Evolutionary conservation across 2,329 filamentous ascomycete species (phyloP).

Genomic region (Colletotrichum viniferum): DNA sequence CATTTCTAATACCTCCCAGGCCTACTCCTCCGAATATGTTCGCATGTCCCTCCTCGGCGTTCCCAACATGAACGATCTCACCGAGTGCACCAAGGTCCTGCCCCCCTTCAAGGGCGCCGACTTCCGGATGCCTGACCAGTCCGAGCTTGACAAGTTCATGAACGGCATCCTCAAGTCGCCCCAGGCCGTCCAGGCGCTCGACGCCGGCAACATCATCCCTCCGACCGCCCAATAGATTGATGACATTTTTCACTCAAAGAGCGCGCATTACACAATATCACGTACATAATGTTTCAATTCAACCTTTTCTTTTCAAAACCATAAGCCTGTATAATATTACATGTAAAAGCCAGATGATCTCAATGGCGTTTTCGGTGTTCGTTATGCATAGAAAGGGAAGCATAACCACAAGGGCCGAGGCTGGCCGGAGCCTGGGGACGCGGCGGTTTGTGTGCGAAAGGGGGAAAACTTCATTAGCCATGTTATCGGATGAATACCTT

Average conservation of each 20-base stretch:
- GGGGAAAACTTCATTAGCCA: neutral
- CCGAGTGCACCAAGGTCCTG: constrained; percentile 59
- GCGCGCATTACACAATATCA: neutral
- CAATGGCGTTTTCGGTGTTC: neutral
- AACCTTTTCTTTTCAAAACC: neutral
- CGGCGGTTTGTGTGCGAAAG: neutral
- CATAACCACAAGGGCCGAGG: constrained; percentile 10
- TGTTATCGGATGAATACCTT: neutral
- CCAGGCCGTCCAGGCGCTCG: constrained; percentile 1
- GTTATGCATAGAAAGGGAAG: neutral
- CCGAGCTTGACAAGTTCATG: neutral
- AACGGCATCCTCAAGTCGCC: neutral
- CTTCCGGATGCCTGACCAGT: constrained; percentile 11
- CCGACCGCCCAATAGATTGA: neutral
- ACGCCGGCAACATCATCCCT: constrained; percentile 21
- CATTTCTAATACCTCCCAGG: constrained; percentile 31
- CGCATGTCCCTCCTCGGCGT: constrained; percentile 60
- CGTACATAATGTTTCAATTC: neutral
- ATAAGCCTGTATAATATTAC: neutral
- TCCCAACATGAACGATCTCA: constrained; percentile 59
- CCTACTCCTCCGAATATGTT: constrained; percentile 57
- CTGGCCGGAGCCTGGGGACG: constrained; percentile 13
- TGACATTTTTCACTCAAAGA: neutral
- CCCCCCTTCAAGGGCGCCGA: constrained; percentile 34
- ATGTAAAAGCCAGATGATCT: neutral